A percentile compares a stretch with the other conserved stretches of the same genome.
Conservation (phyloP, 2,329 filamentous ascomycete genomes). For the Sphaerulina vaccinii region DNA sequence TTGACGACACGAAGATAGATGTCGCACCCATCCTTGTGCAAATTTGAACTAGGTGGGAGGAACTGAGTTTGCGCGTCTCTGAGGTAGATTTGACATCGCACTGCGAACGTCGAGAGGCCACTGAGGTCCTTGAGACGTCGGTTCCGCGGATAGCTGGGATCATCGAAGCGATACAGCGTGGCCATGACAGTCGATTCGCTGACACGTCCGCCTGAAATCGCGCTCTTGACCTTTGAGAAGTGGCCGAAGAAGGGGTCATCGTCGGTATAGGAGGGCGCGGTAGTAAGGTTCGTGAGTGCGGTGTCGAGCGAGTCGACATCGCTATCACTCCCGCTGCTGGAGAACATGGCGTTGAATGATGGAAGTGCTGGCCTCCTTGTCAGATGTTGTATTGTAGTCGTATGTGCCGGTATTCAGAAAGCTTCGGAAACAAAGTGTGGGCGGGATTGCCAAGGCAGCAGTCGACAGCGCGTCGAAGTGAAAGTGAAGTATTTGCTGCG, state of each 20-base stretch:
- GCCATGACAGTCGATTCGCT: background rate
- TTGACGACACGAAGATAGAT: background rate
- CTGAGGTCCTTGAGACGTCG: background rate
- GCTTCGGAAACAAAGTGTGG: too few species aligned
- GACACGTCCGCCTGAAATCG: background rate
- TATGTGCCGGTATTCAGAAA: background rate
- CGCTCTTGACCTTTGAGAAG: background rate
- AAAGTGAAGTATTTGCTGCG: too few species aligned
- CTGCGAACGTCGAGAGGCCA: background rate
- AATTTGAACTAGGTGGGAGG: background rate
- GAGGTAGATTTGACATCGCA: background rate
- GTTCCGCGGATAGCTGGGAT: background rate
- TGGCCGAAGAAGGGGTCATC: background rate
- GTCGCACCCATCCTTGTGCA: background rate
- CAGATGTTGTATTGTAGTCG: background rate
- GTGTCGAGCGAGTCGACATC: background rate
- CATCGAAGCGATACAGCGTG: background rate
- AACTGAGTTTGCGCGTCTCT: background rate
- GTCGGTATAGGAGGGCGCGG: background rate
- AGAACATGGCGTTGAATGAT: background rate
- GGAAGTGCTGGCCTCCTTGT: background rate
- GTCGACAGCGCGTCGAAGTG: too few species aligned
- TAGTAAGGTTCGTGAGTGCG: background rate
- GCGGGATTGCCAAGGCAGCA: too few species aligned
- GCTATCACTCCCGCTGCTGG: constrained; percentile 2